phyloP scores from a whole-genome alignment of 2,329 filamentous ascomycete genomes.

The Sarocladium oryzae region DNA sequence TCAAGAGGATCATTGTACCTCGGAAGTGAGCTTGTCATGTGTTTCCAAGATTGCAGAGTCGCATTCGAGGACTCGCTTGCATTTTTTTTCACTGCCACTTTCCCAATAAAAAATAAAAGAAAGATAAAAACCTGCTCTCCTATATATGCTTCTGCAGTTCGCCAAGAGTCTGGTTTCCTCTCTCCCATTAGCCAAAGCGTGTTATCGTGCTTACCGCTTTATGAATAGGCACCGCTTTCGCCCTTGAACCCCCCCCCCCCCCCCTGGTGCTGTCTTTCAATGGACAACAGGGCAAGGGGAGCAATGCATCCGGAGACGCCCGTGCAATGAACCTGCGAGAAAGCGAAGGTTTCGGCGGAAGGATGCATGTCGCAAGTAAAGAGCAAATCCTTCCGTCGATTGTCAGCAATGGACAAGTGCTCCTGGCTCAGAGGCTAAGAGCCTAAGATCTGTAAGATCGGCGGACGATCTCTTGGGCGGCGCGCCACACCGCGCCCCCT shows the following conservation, averaged over 20 bases:
- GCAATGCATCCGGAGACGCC: too few relatives aligned
- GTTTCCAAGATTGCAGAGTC: conserved; percentile 9
- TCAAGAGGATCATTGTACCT: too few relatives aligned
- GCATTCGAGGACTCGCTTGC: neutral
- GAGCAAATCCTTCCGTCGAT: neutral
- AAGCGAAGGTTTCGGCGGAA: neutral
- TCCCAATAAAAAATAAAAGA: neutral
- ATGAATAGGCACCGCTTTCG: too few relatives aligned
- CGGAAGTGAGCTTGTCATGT: neutral
- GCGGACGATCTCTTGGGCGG: conserved; percentile 8
- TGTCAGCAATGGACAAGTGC: too few relatives aligned
- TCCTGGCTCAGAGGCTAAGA: neutral
- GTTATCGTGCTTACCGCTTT: neutral
- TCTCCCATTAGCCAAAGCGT: neutral
- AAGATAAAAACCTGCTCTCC: too few relatives aligned
- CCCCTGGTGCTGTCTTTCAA: too few relatives aligned
- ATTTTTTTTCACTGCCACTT: neutral
- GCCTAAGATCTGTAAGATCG: conserved; percentile 9
- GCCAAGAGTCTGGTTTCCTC: neutral
- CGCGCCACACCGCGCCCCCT: conserved; percentile 1
- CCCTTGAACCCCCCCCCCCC: too few relatives aligned
- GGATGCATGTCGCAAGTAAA: neutral
- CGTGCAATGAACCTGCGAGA: too few relatives aligned
- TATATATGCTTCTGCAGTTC: neutral
- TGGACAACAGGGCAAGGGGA: too few relatives aligned